Evolutionary conservation across 2,329 filamentous ascomycete species (phyloP).

Genomic region (Aspergillus amoenus): DNA sequence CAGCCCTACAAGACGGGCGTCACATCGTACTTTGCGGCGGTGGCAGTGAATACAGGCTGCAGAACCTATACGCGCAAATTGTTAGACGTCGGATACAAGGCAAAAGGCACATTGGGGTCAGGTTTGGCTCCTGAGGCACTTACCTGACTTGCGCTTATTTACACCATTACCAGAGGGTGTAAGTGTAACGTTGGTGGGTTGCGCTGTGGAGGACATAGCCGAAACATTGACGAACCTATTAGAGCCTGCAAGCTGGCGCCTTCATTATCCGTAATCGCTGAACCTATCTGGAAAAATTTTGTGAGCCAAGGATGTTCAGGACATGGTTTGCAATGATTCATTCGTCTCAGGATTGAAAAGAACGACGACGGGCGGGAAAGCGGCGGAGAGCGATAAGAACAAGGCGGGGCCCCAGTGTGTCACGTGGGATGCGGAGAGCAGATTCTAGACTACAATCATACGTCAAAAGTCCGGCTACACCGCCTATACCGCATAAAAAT

Average conservation of each 20-base stretch:
- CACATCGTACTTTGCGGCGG: conserved; percentile 53
- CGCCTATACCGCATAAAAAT: too few relatives aligned
- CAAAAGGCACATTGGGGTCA: neutral
- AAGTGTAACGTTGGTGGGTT: conserved; percentile 29
- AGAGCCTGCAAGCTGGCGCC: conserved; percentile 16
- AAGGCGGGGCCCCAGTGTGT: neutral
- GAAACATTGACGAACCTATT: conserved; percentile 23
- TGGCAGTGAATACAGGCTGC: conserved; percentile 52
- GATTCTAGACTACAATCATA: neutral
- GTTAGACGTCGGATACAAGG: neutral
- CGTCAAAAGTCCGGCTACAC: too few relatives aligned
- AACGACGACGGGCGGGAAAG: neutral
- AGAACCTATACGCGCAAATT: conserved; percentile 29
- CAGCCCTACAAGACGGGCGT: conserved; percentile 47
- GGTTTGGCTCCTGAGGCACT: neutral
- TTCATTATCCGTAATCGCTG: neutral
- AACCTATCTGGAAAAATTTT: neutral
- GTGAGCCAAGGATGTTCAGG: neutral
- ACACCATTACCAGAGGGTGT: conserved; percentile 35
- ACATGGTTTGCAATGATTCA: conserved; percentile 8
- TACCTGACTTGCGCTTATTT: conserved; percentile 42
- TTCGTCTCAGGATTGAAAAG: neutral
- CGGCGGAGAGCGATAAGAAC: conserved; percentile 7
- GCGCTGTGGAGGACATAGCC: conserved; percentile 39
- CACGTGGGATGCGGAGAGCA: conserved; percentile 15